Conservation (phyloP, 2,329 filamentous ascomycete species). For the Ophiostoma ips region DNA sequence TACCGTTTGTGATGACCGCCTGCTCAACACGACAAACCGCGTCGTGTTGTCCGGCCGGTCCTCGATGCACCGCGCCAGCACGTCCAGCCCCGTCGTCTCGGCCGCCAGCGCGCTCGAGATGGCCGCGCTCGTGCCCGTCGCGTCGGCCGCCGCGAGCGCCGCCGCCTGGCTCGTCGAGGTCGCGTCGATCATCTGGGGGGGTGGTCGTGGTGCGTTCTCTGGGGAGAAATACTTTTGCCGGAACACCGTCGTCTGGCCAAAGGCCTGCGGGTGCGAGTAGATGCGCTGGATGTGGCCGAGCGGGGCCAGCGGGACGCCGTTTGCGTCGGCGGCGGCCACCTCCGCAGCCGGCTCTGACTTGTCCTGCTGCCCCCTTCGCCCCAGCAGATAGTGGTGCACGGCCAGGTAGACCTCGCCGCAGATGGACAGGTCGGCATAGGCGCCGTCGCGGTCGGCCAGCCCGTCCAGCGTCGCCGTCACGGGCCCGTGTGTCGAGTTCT, state of each 20-base stretch:
- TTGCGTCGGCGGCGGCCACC: not conserved
- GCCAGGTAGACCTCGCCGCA: slow-evolving; percentile 75
- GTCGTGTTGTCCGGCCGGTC: slow-evolving; percentile 67
- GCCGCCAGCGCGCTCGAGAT: slow-evolving; percentile 67
- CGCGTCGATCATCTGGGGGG: slow-evolving; percentile 73
- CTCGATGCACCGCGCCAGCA: slow-evolving; percentile 58
- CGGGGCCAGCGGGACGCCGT: slow-evolving; percentile 27
- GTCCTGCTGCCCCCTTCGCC: slow-evolving; percentile 20
- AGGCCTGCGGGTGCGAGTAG: slow-evolving; percentile 91
- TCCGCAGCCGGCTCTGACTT: not conserved
- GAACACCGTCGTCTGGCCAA: slow-evolving; percentile 65
- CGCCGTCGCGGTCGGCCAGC: slow-evolving; percentile 57
- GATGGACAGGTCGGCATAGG: slow-evolving; percentile 57
- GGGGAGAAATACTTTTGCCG: slow-evolving; percentile 45
- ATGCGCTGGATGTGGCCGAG: slow-evolving; percentile 56
- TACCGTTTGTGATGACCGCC: not conserved
- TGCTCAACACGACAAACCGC: slow-evolving; percentile 53
- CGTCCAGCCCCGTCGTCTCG: slow-evolving; percentile 48
- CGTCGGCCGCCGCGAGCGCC: slow-evolving; percentile 52
- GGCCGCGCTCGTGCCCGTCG: slow-evolving; percentile 51
- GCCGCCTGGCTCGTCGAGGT: slow-evolving; percentile 78
- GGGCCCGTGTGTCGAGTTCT: slow-evolving; percentile 90
- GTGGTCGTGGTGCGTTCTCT: too few species aligned
- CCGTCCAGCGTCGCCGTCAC: slow-evolving; percentile 85
- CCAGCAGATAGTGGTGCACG: slow-evolving; percentile 79